These are phyloP conservation scores for Grigorovia jiainica DNA, from an alignment of 805 yeast genomes.

Conservation along the genomic window DNA sequence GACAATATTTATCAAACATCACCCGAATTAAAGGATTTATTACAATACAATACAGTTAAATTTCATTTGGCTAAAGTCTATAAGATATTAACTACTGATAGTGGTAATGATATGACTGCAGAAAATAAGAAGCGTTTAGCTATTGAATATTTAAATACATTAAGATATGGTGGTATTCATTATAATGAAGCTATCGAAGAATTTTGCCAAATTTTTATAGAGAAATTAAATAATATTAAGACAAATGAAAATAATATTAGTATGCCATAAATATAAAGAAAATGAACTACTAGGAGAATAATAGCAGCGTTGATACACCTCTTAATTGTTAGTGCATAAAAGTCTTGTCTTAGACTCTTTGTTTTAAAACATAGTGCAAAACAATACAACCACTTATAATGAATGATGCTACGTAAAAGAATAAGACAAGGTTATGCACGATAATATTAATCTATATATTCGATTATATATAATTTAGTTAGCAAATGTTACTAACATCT, in stretches of 20 bases:
- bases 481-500: conserved; percentile 6
- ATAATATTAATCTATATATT: background rate
- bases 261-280: too few relatives aligned
- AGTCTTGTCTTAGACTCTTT: too few relatives aligned
- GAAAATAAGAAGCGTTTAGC: conserved; percentile 42
- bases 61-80: conserved; percentile 44
- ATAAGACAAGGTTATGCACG: background rate
- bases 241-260: too few relatives aligned
- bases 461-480: background rate
- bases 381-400: too few relatives aligned
- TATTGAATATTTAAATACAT: conserved; percentile 45
- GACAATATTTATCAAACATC: conserved; percentile 31
- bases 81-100: conserved; percentile 32
- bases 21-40: conserved; percentile 34
- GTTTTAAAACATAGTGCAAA: too few relatives aligned
- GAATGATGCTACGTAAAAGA: background rate
- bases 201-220: conserved; percentile 34
- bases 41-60: conserved; percentile 39
- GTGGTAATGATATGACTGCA: conserved; percentile 16
- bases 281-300: too few relatives aligned
- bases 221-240: conserved; percentile 2
- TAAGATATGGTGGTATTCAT: conserved; percentile 51
- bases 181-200: conserved; percentile 56
- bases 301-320: too few relatives aligned
- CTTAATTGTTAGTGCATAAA: too few relatives aligned